These are phyloP conservation scores for Berberis vulgaris DNA, from an alignment of 164 flowering plant genomes.

Conservation along the genomic window DNA sequence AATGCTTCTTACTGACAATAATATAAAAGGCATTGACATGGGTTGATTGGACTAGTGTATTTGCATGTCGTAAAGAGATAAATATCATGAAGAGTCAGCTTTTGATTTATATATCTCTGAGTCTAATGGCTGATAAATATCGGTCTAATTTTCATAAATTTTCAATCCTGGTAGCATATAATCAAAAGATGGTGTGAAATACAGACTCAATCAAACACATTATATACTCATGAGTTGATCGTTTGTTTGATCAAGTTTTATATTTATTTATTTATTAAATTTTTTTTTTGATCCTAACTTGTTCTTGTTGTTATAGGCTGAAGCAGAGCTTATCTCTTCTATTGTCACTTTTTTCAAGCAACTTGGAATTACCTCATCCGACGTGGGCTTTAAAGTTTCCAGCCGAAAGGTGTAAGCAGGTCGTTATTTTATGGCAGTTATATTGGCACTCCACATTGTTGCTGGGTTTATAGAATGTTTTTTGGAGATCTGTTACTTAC, in stretches of 20 bases:
- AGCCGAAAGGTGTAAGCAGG: conserved; percentile 70
- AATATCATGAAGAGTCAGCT: no score
- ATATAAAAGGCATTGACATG: no score
- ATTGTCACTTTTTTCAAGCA: conserved; percentile 79
- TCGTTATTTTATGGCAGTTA: conserved; percentile 12
- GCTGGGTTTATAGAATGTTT: neutral
- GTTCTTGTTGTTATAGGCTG: conserved; percentile 46
- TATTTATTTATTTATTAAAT: neutral
- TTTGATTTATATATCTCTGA: no score
- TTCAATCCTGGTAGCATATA: no score
- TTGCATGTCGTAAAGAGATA: no score
- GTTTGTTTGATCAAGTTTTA: no score
- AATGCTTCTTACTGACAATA: neutral
- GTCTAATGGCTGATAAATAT: no score
- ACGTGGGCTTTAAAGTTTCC: conserved; percentile 94
- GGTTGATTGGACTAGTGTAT: no score
- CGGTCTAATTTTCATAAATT: no score
- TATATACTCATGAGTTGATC: no score
- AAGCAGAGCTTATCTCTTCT: conserved; percentile 90
- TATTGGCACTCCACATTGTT: conserved; percentile 1
- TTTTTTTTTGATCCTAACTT: neutral
- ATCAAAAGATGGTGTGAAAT: no score
- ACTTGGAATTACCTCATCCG: conserved; percentile 74
- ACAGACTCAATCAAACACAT: no score
- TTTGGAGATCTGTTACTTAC: neutral